A percentile compares a stretch with the other conserved stretches of the same genome.
These are phyloP conservation scores for Rhododendron williamsianum DNA, from an alignment of 148 eudicot species.

Conservation along the genomic window DNA sequence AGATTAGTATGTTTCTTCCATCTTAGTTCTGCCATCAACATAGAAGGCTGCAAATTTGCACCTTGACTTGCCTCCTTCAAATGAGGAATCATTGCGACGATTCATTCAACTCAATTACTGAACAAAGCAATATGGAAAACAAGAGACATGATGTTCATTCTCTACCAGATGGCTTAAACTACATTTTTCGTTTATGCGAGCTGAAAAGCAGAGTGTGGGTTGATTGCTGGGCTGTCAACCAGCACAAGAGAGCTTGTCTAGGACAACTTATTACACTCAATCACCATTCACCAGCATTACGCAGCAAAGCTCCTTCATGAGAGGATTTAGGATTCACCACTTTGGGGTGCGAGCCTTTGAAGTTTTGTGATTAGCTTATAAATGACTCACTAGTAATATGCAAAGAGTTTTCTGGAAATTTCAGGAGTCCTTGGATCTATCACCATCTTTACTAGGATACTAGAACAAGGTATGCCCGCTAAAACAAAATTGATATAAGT, in stretches of 20 bases:
- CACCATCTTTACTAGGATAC: background rate
- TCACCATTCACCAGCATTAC: background rate
- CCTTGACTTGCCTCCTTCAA: background rate
- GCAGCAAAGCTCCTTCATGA: background rate
- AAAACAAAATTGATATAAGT: background rate
- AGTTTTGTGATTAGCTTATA: background rate
- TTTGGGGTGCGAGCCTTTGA: background rate
- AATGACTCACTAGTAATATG: background rate
- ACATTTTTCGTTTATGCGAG: background rate
- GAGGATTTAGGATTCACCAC: background rate
- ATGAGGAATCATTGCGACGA: background rate
- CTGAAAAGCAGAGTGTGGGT: background rate
- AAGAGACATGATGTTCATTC: background rate
- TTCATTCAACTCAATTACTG: background rate
- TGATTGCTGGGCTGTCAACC: background rate
- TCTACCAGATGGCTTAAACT: background rate
- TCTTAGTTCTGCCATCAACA: background rate
- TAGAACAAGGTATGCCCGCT: background rate
- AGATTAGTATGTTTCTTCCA: background rate
- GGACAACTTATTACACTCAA: background rate
- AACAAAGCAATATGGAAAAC: background rate
- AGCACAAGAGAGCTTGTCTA: background rate
- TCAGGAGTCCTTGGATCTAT: background rate
- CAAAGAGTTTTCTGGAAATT: background rate
- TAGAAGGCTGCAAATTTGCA: background rate